phyloP scores from a whole-genome alignment of 805 yeast genomes.

The Hanseniaspora nectarophila region DNA sequence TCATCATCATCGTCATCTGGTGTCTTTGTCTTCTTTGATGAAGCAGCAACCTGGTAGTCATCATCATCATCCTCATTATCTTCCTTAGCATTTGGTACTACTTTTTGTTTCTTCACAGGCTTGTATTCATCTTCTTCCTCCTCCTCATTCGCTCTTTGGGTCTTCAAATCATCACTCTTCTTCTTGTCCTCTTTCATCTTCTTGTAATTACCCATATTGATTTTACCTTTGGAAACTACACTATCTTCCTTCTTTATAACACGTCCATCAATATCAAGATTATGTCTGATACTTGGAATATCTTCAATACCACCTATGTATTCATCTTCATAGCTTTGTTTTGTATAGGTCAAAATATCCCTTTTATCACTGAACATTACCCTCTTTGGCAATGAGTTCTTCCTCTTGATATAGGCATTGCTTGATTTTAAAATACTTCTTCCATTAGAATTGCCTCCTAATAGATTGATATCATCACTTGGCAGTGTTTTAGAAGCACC shows the following conservation, averaged over 20 bases:
- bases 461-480: background rate
- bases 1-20: slow-evolving; percentile 9
- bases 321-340: slow-evolving; percentile 5
- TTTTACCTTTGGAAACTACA: background rate
- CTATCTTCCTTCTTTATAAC: background rate
- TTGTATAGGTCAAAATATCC: background rate
- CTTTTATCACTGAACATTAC: slow-evolving; percentile 2
- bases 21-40: background rate
- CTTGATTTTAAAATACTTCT: slow-evolving; percentile 2
- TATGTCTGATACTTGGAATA: background rate
- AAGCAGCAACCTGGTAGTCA: background rate
- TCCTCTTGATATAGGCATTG: background rate
- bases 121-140: slow-evolving; percentile 10
- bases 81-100: background rate
- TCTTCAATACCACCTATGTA: background rate
- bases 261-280: background rate
- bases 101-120: background rate
- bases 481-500: background rate
- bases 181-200: background rate
- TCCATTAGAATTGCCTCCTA: background rate
- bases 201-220: slow-evolving; percentile 3
- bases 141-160: background rate
- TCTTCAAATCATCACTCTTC: background rate
- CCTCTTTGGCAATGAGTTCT: background rate
- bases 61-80: background rate